Evolutionary conservation across 2,329 filamentous ascomycete genomes (phyloP), one percentile per base, ranked within the genome.

Genomic region (Lithohypha guttulata): DNA sequence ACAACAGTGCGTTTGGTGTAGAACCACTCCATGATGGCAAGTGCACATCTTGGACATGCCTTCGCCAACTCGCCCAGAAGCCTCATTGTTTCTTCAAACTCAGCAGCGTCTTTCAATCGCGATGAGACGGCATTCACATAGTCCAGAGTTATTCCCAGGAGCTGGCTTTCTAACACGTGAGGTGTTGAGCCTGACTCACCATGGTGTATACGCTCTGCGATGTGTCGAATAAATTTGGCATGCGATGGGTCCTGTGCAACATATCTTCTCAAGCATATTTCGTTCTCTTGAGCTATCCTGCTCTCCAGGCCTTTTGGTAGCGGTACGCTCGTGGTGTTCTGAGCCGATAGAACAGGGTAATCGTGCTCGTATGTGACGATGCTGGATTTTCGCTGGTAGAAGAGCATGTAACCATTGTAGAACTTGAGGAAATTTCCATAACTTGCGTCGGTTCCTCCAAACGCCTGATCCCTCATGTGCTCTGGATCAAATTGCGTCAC

Each of bases 401-500:
- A 96, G 6, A 98, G 71, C 84, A 98, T 96, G 59, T 98, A 98
- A 9, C 89, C 91, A 57, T 85, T 96, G 66, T 80, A 65, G 3
- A 74, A 72, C 59, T 87, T 89, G 54, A 44, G 71, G 63, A 52
- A 67, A 63, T 45, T 69, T 51, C 43, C 63, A 48, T 42, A 45
- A 8, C 27, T 34, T 6, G 70, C 64, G 42, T 70, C 70, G 42
- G 81, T 77, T 1, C 84, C 84, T n/a, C 84, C 84, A 62, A 86
- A 94, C 51, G 87, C 91, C 28, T 79, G 74, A 39, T 71, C 70
- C 43, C 83, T 77, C 61, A 96, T 81, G 15, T 76, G 71, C 1
- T 66, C 64, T 6, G 80, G 76, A 50, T 94, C 81, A 68, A 89
- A 95, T 1, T 69, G 61, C 13, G 68, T 75, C 17, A 94, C 87